These are phyloP conservation scores for Phytopythium kandeliae DNA, from an alignment of 352 stramenopile genomes.

Conservation along the genomic window DNA sequence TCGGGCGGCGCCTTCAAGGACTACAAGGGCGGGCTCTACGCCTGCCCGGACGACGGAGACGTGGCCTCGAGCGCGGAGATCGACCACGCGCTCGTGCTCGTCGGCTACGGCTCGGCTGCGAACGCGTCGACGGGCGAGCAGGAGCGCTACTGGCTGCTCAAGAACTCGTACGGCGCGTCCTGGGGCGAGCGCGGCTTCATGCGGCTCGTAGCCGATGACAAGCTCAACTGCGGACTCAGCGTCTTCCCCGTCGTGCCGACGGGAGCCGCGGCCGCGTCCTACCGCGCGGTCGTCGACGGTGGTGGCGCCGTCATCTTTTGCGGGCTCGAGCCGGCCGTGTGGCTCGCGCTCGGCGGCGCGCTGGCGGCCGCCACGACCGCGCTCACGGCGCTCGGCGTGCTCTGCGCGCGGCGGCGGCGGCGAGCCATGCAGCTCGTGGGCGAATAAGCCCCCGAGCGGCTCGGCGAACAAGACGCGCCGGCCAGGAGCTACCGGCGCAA, in stretches of 20 bases:
- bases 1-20: constrained; percentile 71
- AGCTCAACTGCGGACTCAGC: constrained; percentile 76
- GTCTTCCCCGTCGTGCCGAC: constrained; percentile 66
- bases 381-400: constrained; percentile 25
- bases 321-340: constrained; percentile 24
- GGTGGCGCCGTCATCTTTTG: constrained; percentile 34
- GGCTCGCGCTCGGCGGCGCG: constrained; percentile 23
- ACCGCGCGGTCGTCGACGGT: constrained; percentile 41
- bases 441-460: constrained; percentile 6
- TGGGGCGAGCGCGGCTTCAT: constrained; percentile 75
- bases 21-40: constrained; percentile 76
- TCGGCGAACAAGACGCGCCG: too few species aligned
- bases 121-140: constrained; percentile 17
- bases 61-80: constrained; percentile 54
- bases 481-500: too few species aligned
- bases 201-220: constrained; percentile 52
- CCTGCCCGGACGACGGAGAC: constrained; percentile 63
- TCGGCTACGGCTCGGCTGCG: constrained; percentile 50
- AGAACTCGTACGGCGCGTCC: constrained; percentile 73
- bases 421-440: constrained; percentile 9
- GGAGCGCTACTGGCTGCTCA: constrained; percentile 71
- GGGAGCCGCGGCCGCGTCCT: constrained; percentile 37
- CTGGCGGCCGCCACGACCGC: constrained; percentile 22
- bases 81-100: constrained; percentile 68
- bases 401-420: constrained; percentile 24